Evolutionary conservation across 257 asterid species (phyloP), one percentile per base, ranked within the genome.

Genomic region (Solanum arcanum): DNA sequence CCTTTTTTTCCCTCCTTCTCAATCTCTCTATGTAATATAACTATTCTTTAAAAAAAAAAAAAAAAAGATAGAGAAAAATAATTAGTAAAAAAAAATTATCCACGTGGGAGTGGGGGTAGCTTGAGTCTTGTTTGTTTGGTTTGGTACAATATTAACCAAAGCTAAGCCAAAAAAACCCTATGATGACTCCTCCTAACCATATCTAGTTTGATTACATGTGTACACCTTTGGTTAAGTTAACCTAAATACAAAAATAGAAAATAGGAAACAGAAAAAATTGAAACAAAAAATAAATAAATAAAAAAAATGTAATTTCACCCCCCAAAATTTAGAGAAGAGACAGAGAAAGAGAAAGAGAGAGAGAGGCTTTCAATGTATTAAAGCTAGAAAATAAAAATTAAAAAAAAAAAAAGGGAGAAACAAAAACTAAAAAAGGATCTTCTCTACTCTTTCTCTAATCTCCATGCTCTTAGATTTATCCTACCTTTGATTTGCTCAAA

Each of bases 401-500:
- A 52, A 89, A 83, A 14, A 4, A 68, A 64, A 64, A 31, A 31
- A 66, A 41, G 42, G 27, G 8, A 15, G 37, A 69, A 68, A 35
- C 86, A 83, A 89, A 44, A 89, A 70, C 82, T 52, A 86, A 64
- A 88, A 64, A 84, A 88, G 86, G 91, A 90, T 93, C 89, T 84
- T 91, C 91, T 89, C 89, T 88, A 89, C 91, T 92, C 91, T 89
- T 87, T 91, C 92, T 29, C 75, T 68, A 14, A 27, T 92, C 87
- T 93, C 93, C 83, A 93, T 93, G 95, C 93, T 93, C 91, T 87
- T 86, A 88, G 94, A 93, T 94, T 93, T 90, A 86, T 90, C 89
- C 86, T 81, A 76, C 89, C 87, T 91, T 90, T 93, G 93, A 92
- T 92, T 80, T 94, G 92, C 93, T 86, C 66, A 29, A 72, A 88